Conservation (phyloP, 2,329 filamentous ascomycete genomes). For the Erysiphe pulchra region DNA sequence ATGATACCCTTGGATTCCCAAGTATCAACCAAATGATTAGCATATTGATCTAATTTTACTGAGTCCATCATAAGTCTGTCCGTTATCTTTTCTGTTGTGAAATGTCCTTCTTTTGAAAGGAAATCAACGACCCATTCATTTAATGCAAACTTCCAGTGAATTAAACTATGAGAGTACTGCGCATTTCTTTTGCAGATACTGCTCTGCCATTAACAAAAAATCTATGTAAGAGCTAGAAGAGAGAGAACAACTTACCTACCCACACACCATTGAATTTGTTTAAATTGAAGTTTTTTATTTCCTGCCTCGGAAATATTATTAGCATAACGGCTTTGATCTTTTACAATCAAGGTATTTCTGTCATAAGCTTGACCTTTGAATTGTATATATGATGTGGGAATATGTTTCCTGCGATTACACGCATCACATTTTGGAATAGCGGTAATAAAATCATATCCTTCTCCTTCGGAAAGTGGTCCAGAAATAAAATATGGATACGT, state of each 20-base stretch:
- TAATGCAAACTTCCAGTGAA: conserved; percentile 55
- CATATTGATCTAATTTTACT: conserved; percentile 30
- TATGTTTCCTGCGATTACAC: conserved; percentile 43
- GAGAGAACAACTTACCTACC: conserved; percentile 19
- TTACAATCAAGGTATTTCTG: conserved; percentile 35
- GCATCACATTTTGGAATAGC: conserved; percentile 17
- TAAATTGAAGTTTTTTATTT: conserved; percentile 13
- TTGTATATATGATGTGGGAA: conserved; percentile 35
- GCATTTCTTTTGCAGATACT: conserved; percentile 35
- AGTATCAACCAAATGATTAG: conserved; percentile 33
- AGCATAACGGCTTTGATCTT: conserved; percentile 22
- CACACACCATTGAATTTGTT: conserved; percentile 21
- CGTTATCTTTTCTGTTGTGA: conserved; percentile 29
- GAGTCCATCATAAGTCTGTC: conserved; percentile 34
- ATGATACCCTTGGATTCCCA: conserved; percentile 37
- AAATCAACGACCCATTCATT: conserved; percentile 42
- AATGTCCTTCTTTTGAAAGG: conserved; percentile 30
- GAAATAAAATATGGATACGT: conserved; percentile 31
- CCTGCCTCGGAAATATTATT: conserved; percentile 9
- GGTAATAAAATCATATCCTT: conserved; percentile 19
- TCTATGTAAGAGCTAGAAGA: not conserved
- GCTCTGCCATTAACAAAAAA: not conserved
- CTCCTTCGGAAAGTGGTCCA: conserved; percentile 7
- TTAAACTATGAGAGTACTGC: conserved; percentile 40
- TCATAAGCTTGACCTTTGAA: conserved; percentile 43